Percentiles rank a stretch among this genome's conserved stretches.
Conservation (phyloP, 805 yeast genomes). For the Nakazawaea wickerhamii region DNA sequence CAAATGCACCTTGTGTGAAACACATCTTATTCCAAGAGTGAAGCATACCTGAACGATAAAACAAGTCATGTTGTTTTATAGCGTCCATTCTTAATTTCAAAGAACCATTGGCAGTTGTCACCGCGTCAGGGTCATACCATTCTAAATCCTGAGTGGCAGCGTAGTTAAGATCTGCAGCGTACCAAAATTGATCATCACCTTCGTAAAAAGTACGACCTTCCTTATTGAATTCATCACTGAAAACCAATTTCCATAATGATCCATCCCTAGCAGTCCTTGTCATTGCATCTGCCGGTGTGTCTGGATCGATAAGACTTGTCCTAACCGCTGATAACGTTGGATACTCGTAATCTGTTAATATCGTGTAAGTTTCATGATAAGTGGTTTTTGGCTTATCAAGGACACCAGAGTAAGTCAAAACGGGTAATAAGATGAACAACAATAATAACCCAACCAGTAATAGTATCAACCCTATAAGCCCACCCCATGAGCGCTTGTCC, state of each 20-base stretch:
- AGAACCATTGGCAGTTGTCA: conserved; percentile 69
- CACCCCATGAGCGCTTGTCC: conserved; percentile 59
- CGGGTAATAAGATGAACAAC: conserved; percentile 79
- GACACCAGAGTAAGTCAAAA: conserved; percentile 75
- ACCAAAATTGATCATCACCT: conserved; percentile 90
- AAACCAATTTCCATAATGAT: conserved; percentile 67
- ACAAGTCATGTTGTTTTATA: conserved; percentile 67
- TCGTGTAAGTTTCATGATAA: conserved; percentile 30
- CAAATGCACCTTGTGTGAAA: conserved; percentile 78
- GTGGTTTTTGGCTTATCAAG: conserved; percentile 20
- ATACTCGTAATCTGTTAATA: conserved; percentile 51
- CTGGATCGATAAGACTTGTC: conserved; percentile 59
- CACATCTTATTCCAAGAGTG: conserved; percentile 92
- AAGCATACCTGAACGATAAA: conserved; percentile 85
- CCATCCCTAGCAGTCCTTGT: conserved; percentile 56
- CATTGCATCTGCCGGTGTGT: conserved; percentile 48
- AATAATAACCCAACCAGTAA: conserved; percentile 57
- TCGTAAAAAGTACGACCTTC: conserved; percentile 88
- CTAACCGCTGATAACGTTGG: conserved; percentile 56
- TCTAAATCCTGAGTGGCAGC: conserved; percentile 87
- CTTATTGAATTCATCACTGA: conserved; percentile 85
- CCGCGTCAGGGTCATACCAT: conserved; percentile 95
- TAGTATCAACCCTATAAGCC: conserved; percentile 53
- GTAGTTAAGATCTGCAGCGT: conserved; percentile 78
- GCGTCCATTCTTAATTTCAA: conserved; percentile 73